Base-by-base conservation (phyloP, 2,329 filamentous ascomycete genomes). In the Xylaria sp. region DNA sequence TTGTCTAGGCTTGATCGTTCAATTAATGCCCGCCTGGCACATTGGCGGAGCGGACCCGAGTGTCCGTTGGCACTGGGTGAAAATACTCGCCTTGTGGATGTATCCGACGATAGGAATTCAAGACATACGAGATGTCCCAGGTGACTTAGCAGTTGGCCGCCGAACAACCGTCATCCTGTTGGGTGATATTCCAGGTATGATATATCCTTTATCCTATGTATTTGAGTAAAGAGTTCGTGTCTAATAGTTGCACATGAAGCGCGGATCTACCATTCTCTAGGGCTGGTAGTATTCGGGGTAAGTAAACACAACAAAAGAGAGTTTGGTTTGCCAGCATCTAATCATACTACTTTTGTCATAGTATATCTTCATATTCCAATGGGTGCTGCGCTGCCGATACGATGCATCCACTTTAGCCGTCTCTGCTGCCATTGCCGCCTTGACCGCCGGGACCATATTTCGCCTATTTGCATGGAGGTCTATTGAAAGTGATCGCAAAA, bases 101-200 rank as follows among this genome's bases (percentile, higher is more conserved):
- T 64, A 30, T 58, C 53, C 61, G 32, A 64, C 61, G 5, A 53
- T 64, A 51, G 61, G 61, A n/a, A 64, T 64, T 53, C 61, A 64
- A 34, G 61, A 64, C 50, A 4, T 64, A 42, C 42, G 61, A 32
- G 61, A 64, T 14, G 54, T 64, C 21, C 61, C 61, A 5, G 61
- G 61, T 17, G 61, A 64, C 39, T n/a, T 32, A 12, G 61, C 54
- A 11, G 54, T 51, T 51, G 61, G 61, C 4, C 61, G 61, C 21
- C 42, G 21, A 7, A 64, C 61, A 45, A 64, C 61, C 17, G 54
- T 45, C 12, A 64, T 64, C 27, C 30, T 64, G 17, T 51, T 64
- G 24, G 61, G 61, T 45, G 61, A 64, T 51, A 12, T 58, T 58
- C 32, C 14, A 64, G 61, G 53, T 58, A 53, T 51, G 53, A 19